A percentile compares a stretch with the other conserved stretches of the same genome.
Evolutionary conservation across 257 asterid genomes (phyloP).

Genomic region (Primulina eburnea): DNA sequence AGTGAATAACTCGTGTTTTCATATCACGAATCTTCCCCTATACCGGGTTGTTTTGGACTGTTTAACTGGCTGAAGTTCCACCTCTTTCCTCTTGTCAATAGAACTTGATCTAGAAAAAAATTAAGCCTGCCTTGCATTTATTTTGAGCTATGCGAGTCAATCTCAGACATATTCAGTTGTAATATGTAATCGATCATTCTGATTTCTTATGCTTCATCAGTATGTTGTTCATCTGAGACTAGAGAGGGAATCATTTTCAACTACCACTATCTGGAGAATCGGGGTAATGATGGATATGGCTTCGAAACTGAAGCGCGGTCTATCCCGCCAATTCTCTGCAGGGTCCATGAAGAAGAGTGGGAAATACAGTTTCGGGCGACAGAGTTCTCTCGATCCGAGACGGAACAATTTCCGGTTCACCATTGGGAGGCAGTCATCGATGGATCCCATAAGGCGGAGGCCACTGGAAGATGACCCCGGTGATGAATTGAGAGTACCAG

Average conservation of each 20-base stretch:
- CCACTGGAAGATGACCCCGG: conserved; percentile 33
- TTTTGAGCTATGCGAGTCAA: not conserved
- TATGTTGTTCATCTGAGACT: not conserved
- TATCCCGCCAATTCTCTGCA: conserved; percentile 90
- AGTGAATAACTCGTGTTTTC: not conserved
- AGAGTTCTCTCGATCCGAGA: conserved; percentile 80
- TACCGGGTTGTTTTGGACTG: not conserved
- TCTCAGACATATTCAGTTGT: not conserved
- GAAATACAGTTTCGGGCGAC: conserved; percentile 63
- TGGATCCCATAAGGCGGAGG: conserved; percentile 81
- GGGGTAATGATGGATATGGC: conserved; percentile 53
- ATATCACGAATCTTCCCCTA: too few relatives aligned
- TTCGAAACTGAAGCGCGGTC: conserved; percentile 72
- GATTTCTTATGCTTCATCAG: not conserved
- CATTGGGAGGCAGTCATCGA: conserved; percentile 87
- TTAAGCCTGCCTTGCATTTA: not conserved
- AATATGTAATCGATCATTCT: not conserved
- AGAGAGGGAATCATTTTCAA: not conserved
- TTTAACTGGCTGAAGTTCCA: not conserved
- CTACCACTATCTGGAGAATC: not conserved
- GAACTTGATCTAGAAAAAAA: not conserved
- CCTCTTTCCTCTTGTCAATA: not conserved
- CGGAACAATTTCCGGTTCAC: conserved; percentile 73
- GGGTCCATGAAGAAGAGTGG: conserved; percentile 76
- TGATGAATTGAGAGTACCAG: conserved; percentile 67